Percentiles rank a stretch among this genome's conserved stretches.
phyloP scores from a whole-genome alignment of 2,329 filamentous ascomycete species.

The Aspergillus sp. region DNA sequence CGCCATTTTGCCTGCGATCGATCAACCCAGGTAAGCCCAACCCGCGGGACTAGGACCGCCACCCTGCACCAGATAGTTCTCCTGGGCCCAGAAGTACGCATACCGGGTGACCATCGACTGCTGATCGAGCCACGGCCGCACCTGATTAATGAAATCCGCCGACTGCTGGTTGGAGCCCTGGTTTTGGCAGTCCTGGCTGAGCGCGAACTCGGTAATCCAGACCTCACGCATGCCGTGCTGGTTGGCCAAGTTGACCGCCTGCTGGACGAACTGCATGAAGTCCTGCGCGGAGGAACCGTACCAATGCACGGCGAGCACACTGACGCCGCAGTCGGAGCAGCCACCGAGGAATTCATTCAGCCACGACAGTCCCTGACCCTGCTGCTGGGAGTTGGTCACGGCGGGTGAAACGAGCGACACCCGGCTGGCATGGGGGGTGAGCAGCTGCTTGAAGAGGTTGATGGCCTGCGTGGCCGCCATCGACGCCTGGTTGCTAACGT shows the following conservation, averaged over 20 bases:
- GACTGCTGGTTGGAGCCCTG: slow-evolving; percentile 16
- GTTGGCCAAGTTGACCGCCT: slow-evolving; percentile 27
- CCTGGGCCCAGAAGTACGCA: slow-evolving; percentile 34
- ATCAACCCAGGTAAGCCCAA: slow-evolving; percentile 16
- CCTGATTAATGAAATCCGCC: slow-evolving; percentile 29
- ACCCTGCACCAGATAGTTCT: slow-evolving; percentile 26
- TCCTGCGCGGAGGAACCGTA: slow-evolving; percentile 29
- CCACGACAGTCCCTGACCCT: slow-evolving; percentile 32
- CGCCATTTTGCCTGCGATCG: too few species aligned
- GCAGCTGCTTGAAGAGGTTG: slow-evolving; percentile 28
- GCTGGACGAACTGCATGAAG: slow-evolving; percentile 32
- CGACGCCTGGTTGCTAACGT: slow-evolving; percentile 30
- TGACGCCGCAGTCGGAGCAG: slow-evolving; percentile 33
- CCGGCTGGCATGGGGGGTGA: slow-evolving; percentile 28
- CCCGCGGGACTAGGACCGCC: slow-evolving; percentile 21
- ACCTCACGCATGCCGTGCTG: slow-evolving; percentile 30
- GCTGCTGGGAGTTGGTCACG: slow-evolving; percentile 30
- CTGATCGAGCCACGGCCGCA: slow-evolving; percentile 32
- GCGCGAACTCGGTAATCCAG: slow-evolving; percentile 41
- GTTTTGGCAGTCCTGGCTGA: slow-evolving; percentile 18
- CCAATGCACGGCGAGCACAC: slow-evolving; percentile 40
- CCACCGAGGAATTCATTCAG: slow-evolving; percentile 31
- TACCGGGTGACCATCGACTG: slow-evolving; percentile 34
- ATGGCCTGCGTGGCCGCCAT: slow-evolving; percentile 33
- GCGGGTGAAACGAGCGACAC: slow-evolving; percentile 38